Conservation (phyloP, 2,329 filamentous ascomycete genomes). For the Sporothrix dimorphospora region DNA sequence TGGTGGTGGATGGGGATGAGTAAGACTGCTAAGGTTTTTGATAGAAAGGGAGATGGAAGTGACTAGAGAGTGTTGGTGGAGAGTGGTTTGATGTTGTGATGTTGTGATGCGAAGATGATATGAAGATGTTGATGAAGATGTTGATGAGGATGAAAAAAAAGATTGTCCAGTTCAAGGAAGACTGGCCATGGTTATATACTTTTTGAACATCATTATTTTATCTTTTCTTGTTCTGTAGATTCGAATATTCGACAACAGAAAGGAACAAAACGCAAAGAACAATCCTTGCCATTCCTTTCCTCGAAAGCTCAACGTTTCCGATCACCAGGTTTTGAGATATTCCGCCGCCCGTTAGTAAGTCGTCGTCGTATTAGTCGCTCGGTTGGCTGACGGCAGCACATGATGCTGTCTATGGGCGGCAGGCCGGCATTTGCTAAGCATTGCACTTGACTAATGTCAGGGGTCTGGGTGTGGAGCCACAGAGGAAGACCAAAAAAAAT, state of each 20-base stretch:
- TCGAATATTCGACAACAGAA: no score
- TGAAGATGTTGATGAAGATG: neutral
- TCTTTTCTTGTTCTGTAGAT: neutral
- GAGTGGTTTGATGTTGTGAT: neutral
- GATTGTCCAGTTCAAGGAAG: neutral
- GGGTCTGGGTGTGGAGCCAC: no score
- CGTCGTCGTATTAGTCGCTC: neutral
- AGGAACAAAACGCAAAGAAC: neutral
- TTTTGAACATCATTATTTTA: no score
- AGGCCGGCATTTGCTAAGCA: neutral
- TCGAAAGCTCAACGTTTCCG: neutral
- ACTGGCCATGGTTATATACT: neutral
- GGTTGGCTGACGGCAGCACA: neutral
- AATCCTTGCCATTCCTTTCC: neutral
- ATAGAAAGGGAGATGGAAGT: neutral
- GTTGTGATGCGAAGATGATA: neutral
- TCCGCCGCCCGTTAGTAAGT: conserved; percentile 3
- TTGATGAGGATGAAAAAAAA: neutral
- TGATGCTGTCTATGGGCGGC: neutral
- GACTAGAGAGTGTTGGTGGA: neutral
- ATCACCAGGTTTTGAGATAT: neutral
- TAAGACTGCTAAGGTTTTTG: neutral
- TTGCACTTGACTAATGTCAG: neutral
- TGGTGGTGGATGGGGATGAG: neutral
- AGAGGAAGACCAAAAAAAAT: no score